Evolutionary conservation across 352 stramenopile species (phyloP), one percentile per base, ranked within the genome.

Genomic region (Achlya hypogyna): DNA sequence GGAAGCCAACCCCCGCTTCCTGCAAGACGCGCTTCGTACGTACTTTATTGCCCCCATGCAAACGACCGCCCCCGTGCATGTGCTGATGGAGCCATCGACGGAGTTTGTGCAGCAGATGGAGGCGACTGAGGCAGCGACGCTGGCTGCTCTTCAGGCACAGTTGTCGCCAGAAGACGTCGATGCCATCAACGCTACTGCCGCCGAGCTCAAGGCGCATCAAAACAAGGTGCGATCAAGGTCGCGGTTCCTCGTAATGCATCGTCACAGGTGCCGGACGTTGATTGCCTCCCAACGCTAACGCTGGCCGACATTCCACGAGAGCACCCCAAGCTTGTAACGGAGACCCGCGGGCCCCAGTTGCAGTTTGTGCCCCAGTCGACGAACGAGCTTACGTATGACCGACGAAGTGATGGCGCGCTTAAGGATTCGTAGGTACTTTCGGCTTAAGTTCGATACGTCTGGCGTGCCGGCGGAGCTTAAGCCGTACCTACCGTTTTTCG

Each of bases 301-400:
- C 47, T 93, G 22, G 67, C 72, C 0, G 85, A 93, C 59, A 92
- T 91, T 70, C 81, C 83, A 20, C 53, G 63, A 0, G 12, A 49
- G 10, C 60, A 67, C 9, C 60, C 60, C 12, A 52, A 47, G 12
- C 22, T 67, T 14, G 42, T 35, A 4, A 32, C 51, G 18, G 45
- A 67, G 28, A 22, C 18, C 4, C 45, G 32, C 8, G 60, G 35
- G 14, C 28, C n/a, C 4, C 25, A 58, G 5, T 70, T 77, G 22
- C 78, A 91, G 62, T 88, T 88, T 54, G 79, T 89, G 14, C 65
- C 80, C 38, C 78, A 83, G 28, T 89, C 85, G 28, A 93, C 83
- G 12, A 91, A 92, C 72, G 85, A 90, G 63, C 79, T 93, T 68
- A 86, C 82, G 63, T 93, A 93, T 66, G 23, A 25, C 23, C 22